Evolutionary conservation across 228 moss, liverwort and hornwort species (phyloP), one percentile per base, ranked within the genome.

Genomic region (Sphagnum magellanicum): DNA sequence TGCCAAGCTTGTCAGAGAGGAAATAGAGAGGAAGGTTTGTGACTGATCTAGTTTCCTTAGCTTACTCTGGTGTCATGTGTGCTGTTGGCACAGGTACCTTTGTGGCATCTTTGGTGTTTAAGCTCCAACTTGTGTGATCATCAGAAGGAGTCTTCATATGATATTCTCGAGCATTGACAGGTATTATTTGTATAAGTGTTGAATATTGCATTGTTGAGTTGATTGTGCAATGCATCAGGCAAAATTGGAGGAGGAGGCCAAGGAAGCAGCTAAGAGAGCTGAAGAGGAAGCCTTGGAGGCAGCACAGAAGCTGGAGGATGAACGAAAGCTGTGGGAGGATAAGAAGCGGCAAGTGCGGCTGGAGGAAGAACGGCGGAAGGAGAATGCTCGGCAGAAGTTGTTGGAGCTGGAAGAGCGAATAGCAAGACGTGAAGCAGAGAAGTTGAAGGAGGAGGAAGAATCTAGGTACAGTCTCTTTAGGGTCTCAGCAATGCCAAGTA

Each of bases 381-480:
- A 98, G 70, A 98, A 87, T 77, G 97, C 97, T 49, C 91, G 77
- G 69, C 97, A 91, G 16, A 92, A 84, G 74, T 73, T 98, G 73
- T 84, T 87, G 48, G 97, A 98, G 78, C 83, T 98, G 10, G 97
- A 98, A 75, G 97, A 98, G 79, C 88, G 91, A 66, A 98, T 98
- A 48, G 97, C 97, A 10, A 91, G 84, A 79, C 87, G 97, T 49
- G 93, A 98, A 75, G 89, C 91, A 67, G 93, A 93, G 73, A 83
- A 61, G 79, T 89, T 90, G 81, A 88, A 85, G 75, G 83, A 81
- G 73, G 91, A 86, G 57, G 89, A 84, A 69, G 71, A 32, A 32
- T 32, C 32, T 32, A 32, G 32, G 32, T 32, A 32, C 32, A 32
- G 32, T 32, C 2, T 32, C 32, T 32, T 32, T 32, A 32, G 32